Base-by-base conservation (phyloP, 495 filamentous ascomycete species). In the Trichoderma reesei region DNA sequence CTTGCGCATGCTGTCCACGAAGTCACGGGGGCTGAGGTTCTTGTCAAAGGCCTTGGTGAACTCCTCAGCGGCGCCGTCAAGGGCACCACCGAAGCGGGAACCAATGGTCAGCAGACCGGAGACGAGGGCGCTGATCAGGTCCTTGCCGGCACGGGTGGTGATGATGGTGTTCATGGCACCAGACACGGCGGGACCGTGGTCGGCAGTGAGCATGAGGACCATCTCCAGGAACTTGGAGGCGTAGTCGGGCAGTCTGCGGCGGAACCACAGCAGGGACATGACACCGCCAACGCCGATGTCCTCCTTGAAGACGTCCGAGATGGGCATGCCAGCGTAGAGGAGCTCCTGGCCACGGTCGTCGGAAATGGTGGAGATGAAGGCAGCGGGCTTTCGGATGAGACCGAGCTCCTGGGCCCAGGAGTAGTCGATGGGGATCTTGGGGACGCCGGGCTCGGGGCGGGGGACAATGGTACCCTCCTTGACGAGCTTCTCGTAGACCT, bases 131-230 rank as follows among this genome's bases (percentile, higher is more conserved):
- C 86, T 90, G 82, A 98, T 96, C 67, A 98, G 83, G 78, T 98
- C 94, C 83, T 98, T 98, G 73, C 94, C 94, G 64, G 94, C 94
- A 86, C 94, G 88, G 59, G 94, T 98, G 63, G 94, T 98, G 76
- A 98, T 98, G 78, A 98, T 98, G 67, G 94, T 98, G 87, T 98
- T 98, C 94, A 98, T 98, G 71, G 94, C 94, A 81, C 94, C 94
- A 68, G 94, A 98, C 66, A 98, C 94, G 72, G 94, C 94, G 51
- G 94, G 94, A 78, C 94, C 94, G 86, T 98, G 94, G 74, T 98
- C 94, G 69, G 94, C 94, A 71, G 94, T 98, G 74, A 98, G 86
- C 94, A 98, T 98, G 76, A 98, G 92, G 68, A 98, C 95, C 94
- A 98, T 98, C 85, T 98, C 94, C 68, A 98, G 79, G 86, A 98